Evolutionary conservation across 331 rosid genomes (phyloP), one percentile per base, ranked within the genome.

Genomic region (Acacia concinna): DNA sequence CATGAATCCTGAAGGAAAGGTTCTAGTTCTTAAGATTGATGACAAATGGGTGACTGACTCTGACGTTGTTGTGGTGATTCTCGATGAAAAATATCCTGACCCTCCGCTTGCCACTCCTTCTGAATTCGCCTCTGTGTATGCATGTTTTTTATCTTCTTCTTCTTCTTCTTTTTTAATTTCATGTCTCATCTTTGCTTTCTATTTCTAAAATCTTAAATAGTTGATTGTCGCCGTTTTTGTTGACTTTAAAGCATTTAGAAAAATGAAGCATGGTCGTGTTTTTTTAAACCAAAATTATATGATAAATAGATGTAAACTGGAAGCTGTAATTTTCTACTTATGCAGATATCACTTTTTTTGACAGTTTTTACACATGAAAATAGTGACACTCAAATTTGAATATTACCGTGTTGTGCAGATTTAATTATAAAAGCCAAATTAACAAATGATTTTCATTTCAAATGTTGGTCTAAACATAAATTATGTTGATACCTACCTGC

Each of bases 21-120:
- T 95, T 31, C 99, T 98, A 0, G 94, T 85, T 49, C 49, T 74
- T 78, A 88, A 91, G 86, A 25, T 89, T 64, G 99, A 90, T 79
- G 97, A 46, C 38, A 91, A 91, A 83, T 95, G 99, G 99, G 88
- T 90, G 2, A 0, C 98, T 78, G 98, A 95, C 68, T 95, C 99
- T 9, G 98, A 95, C 81, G 93, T 91, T 30, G 82, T 95, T 77
- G 97, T 89, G 56, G 93, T 86, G 23, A 79, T 84, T 31, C 85
- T 95, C 1, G 93, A 95, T 82, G 93, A 91, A 5, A 89, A 91
- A 56, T 85, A 79, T 80, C 97, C 98, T 18, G 83, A 93, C 72
- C 91, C 92, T 21, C 10, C 89, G 79, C 92, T 95, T 11, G 28
- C 17, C 28, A 70, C 94, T 68, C 94, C 99, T 76, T 59, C 91